Evolutionary conservation across 495 filamentous ascomycete genomes (phyloP).

Genomic region (Penicillium soppii): DNA sequence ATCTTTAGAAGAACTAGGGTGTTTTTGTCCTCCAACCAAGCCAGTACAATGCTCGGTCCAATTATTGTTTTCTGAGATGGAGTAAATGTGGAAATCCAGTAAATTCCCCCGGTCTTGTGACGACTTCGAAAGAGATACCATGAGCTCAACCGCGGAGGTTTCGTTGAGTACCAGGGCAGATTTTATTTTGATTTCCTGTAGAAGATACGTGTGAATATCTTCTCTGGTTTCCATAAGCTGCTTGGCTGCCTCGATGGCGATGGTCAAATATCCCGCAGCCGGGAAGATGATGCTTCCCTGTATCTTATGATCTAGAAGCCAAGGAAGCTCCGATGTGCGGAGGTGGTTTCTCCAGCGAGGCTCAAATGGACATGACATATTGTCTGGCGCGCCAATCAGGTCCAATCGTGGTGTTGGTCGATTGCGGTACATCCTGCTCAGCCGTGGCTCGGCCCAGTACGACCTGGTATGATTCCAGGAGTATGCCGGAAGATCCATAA

Average conservation of each 20-base stretch:
- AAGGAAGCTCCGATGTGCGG: slow-evolving; percentile 28
- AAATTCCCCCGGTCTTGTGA: slow-evolving; percentile 6
- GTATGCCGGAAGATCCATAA: slow-evolving; percentile 35
- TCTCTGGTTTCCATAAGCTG: slow-evolving; percentile 3
- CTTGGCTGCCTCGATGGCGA: slow-evolving; percentile 54
- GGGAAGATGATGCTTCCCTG: slow-evolving; percentile 51
- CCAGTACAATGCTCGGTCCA: slow-evolving; percentile 45
- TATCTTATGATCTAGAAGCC: slow-evolving; percentile 36
- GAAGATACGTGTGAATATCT: not conserved
- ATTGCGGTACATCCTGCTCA: slow-evolving; percentile 26
- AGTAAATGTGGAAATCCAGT: slow-evolving; percentile 37
- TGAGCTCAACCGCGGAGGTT: slow-evolving; percentile 17
- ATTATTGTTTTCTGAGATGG: slow-evolving; percentile 25
- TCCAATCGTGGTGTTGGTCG: slow-evolving; percentile 27
- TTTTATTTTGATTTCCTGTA: slow-evolving; percentile 41
- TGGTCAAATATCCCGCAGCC: slow-evolving; percentile 56
- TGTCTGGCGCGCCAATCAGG: slow-evolving; percentile 29
- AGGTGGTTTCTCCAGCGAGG: slow-evolving; percentile 34
- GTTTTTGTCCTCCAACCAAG: slow-evolving; percentile 9
- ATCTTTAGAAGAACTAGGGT: not conserved
- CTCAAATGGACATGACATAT: slow-evolving; percentile 23
- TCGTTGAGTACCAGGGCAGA: slow-evolving; percentile 35
- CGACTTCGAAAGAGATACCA: slow-evolving; percentile 13
- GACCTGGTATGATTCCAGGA: slow-evolving; percentile 30
- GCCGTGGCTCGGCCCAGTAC: slow-evolving; percentile 33